Evolutionary conservation across 768 basidiomycete genomes (phyloP).

Genomic region (Russula foetens): DNA sequence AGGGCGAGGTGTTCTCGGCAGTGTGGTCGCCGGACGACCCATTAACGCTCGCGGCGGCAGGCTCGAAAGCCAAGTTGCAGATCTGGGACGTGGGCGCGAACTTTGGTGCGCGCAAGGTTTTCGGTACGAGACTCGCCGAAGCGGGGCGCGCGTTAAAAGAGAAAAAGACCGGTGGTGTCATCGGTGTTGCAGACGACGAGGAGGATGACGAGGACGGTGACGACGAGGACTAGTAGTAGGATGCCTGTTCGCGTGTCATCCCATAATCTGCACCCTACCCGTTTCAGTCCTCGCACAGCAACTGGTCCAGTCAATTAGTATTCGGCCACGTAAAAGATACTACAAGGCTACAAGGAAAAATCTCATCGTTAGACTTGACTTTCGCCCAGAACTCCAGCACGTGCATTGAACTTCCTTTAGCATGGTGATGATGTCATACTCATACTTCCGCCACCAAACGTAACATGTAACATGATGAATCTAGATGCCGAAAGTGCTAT

Average conservation of each 20-base stretch:
- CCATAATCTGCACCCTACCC: neutral
- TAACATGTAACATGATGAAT: no score
- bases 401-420: no score
- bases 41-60: constrained; percentile 87
- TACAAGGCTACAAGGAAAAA: no score
- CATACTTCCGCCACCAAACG: no score
- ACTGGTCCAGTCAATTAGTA: no score
- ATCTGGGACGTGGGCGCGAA: constrained; percentile 93
- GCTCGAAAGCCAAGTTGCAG: constrained; percentile 89
- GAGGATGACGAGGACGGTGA: constrained; percentile 53
- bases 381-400: no score
- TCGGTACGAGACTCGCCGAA: constrained; percentile 66
- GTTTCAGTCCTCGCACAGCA: neutral
- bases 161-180: constrained; percentile 54
- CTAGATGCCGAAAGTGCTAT: no score
- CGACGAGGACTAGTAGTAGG: constrained; percentile 32
- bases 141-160: constrained; percentile 64
- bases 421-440: no score
- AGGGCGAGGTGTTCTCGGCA: constrained; percentile 96
- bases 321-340: no score
- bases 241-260: neutral
- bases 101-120: constrained; percentile 72
- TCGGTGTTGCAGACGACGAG: constrained; percentile 60
- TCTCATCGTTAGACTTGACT: no score
- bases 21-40: constrained; percentile 92